phyloP scores from a whole-genome alignment of 1,284 basidiomycete genomes.

The Golubevia pallescens region DNA sequence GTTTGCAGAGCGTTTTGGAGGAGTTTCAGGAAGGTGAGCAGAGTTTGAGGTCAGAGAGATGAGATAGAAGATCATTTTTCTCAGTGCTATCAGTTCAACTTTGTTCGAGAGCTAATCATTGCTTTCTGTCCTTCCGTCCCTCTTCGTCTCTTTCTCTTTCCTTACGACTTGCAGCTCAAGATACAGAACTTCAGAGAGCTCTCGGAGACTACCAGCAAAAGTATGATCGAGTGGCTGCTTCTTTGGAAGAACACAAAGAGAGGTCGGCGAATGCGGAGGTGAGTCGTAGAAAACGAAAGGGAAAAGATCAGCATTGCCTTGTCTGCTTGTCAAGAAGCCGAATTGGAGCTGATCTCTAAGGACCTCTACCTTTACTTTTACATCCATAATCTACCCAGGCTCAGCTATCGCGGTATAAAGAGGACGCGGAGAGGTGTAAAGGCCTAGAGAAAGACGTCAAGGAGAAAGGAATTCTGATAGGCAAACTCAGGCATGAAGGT shows the following conservation, averaged over 20 bases:
- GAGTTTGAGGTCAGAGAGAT: too few species aligned
- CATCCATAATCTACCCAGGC: too few species aligned
- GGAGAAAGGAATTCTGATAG: slow-evolving; percentile 56
- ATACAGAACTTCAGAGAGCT: slow-evolving; percentile 33
- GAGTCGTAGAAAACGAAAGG: neutral
- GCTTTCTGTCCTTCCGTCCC: too few species aligned
- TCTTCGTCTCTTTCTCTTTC: neutral
- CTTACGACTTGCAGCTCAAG: slow-evolving; percentile 18
- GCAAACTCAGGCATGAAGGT: slow-evolving; percentile 48
- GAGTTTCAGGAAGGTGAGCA: slow-evolving; percentile 39
- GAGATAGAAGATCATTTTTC: too few species aligned
- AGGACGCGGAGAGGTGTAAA: slow-evolving; percentile 8
- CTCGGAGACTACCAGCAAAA: slow-evolving; percentile 35
- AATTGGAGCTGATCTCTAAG: too few species aligned
- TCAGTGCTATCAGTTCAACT: too few species aligned
- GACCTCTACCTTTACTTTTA: too few species aligned
- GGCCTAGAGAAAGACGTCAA: slow-evolving; percentile 40
- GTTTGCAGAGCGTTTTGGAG: slow-evolving; percentile 43
- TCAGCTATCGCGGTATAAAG: slow-evolving; percentile 11
- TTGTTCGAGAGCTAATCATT: too few species aligned
- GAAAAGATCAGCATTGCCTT: neutral
- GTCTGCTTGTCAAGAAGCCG: too few species aligned
- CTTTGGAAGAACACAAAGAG: slow-evolving; percentile 20
- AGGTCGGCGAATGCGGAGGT: slow-evolving; percentile 27
- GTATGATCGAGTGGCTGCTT: slow-evolving; percentile 19